Base-by-base conservation (phyloP, 768 basidiomycete genomes). In the Mycena leptocephala region DNA sequence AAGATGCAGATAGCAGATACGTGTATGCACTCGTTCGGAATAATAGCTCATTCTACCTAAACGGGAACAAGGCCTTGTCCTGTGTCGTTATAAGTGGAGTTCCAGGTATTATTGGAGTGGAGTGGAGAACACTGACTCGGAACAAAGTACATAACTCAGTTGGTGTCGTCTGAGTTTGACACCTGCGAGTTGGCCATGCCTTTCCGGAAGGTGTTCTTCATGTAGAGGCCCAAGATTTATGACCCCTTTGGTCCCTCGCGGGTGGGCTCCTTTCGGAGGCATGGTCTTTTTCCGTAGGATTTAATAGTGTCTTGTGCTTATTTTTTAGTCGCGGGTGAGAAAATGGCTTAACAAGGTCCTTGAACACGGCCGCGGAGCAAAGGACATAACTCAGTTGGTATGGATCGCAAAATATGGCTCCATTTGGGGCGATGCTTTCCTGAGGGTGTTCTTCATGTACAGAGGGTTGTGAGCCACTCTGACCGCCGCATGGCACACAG, bases 131-230 rank as follows among this genome's bases (percentile, higher is more conserved):
- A 18, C n/a, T 20, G 18, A 32, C 24, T 7, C 64, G 46, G 64
- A 66, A 51, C 64, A 53, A 66, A 30, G 64, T 10, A 66, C 64
- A 66, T 53, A 35, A 66, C 28, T 66, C n/a, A 46, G 5, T 18
- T 51, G 32, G 30, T 13, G 20, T 66, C 10, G 32, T n/a, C 22
- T 8, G n/a, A 30, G 20, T 16, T 20, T 4, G 6, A 9, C 8
- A 10, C 5, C 24, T 14, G 3, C 30, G 9, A 3, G n/a, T n/a
- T n/a, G 64, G 46, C 64, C 46, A 30, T 48, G 46, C 41, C 22
- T 18, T 18, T 22, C 22, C 32, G 62, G n/a, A 41, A 28, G 41
- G 7, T 28, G 43, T 35, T 6, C 43, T 48, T 32, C 64, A 65
- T 65, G 64, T 48, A 56, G 30, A 56, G 55, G 10, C 32, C 14